These are phyloP conservation scores for Leccinum olivaceoglutinosum DNA, from an alignment of 1,284 basidiomycete species.

Conservation along the genomic window DNA sequence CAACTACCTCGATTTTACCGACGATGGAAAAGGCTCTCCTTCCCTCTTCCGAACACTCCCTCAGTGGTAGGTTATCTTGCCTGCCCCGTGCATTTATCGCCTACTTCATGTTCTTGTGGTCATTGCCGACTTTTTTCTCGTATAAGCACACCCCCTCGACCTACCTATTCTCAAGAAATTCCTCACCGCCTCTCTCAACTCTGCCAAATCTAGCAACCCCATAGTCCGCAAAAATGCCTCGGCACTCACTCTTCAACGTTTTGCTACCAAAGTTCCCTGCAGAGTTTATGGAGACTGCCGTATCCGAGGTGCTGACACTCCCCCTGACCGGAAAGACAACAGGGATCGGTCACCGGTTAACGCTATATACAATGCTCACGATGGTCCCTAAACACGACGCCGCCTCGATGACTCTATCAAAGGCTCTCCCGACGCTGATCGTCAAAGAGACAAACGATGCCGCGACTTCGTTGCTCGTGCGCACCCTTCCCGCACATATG, in stretches of 20 bases:
- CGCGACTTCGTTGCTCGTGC: constrained; percentile 50
- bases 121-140: constrained; percentile 48
- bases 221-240: constrained; percentile 56
- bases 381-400: constrained; percentile 45
- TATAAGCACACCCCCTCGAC: constrained; percentile 53
- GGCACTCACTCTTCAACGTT: constrained; percentile 59
- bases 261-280: constrained; percentile 35
- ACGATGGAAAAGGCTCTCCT: constrained; percentile 70
- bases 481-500: constrained; percentile 58
- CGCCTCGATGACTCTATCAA: constrained; percentile 51
- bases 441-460: constrained; percentile 76
- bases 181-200: constrained; percentile 60
- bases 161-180: constrained; percentile 52
- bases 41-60: constrained; percentile 67
- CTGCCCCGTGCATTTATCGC: background rate
- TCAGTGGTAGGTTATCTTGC: constrained; percentile 41
- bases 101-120: constrained; percentile 36
- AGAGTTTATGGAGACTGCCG: constrained; percentile 38
- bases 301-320: constrained; percentile 63
- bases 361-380: constrained; percentile 75
- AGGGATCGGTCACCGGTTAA: constrained; percentile 80
- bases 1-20: constrained; percentile 46
- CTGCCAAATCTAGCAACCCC: constrained; percentile 74
- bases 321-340: constrained; percentile 81
- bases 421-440: constrained; percentile 55